These are phyloP conservation scores for Backusella sp. DNA, from an alignment of 192 early-diverging fungal species.

Conservation along the genomic window DNA sequence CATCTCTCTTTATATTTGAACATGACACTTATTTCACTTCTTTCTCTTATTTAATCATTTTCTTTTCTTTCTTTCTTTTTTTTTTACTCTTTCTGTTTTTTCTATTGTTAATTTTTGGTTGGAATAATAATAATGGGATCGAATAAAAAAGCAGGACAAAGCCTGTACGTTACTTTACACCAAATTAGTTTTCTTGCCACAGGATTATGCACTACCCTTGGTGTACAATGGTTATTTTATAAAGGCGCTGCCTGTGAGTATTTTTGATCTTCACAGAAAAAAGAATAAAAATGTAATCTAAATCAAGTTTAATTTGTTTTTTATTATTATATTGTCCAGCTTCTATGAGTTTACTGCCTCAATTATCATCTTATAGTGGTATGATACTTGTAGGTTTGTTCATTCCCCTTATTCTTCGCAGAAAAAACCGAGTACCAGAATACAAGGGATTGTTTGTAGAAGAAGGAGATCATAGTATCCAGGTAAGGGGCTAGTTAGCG, in stretches of 20 bases:
- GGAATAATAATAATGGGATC: constrained; percentile 9
- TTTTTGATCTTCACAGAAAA: background rate
- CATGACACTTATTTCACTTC: background rate
- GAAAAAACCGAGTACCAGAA: constrained; percentile 8
- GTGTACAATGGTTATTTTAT: constrained; percentile 56
- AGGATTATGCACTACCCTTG: constrained; percentile 53
- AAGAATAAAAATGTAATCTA: background rate
- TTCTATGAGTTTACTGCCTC: constrained; percentile 26
- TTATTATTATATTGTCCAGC: constrained; percentile 3
- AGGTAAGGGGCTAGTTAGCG: background rate
- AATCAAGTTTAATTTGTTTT: background rate
- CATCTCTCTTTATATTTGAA: background rate
- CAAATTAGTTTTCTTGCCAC: constrained; percentile 49
- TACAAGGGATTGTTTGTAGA: constrained; percentile 8
- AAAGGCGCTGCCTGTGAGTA: constrained; percentile 57
- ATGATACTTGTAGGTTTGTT: constrained; percentile 40
- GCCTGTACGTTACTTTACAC: constrained; percentile 20
- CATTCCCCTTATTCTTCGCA: constrained; percentile 25
- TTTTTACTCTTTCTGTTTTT: background rate
- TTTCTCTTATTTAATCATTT: background rate
- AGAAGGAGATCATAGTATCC: constrained; percentile 10
- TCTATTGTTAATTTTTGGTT: constrained; percentile 10
- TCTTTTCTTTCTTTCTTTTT: background rate
- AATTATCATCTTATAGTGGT: constrained; percentile 36
- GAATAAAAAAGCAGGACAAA: background rate